Conservation (phyloP, 2,329 filamentous ascomycete species). For the Cordyceps fumosorosea region DNA sequence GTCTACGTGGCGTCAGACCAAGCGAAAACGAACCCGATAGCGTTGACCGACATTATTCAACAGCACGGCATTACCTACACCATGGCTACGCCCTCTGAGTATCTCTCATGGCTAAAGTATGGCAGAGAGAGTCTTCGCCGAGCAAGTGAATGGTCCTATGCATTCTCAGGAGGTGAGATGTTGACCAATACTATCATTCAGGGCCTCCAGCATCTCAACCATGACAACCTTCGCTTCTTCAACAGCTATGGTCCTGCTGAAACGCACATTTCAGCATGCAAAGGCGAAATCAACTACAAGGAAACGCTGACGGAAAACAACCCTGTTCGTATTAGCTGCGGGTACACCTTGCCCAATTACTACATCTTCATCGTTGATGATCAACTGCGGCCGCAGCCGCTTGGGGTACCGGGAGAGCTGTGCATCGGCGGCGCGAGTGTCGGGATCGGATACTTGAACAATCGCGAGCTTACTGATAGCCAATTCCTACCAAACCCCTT, state of each 20-base stretch:
- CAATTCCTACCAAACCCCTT: not conserved
- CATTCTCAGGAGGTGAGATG: not conserved
- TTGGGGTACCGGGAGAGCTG: not conserved
- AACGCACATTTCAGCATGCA: not conserved
- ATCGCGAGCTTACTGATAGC: not conserved
- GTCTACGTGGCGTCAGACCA: not conserved
- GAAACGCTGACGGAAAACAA: not conserved
- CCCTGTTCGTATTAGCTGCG: not conserved
- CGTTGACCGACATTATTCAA: not conserved
- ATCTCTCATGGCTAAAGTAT: not conserved
- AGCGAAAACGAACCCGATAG: not conserved
- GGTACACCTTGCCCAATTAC: conserved; percentile 19
- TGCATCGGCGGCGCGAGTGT: not conserved
- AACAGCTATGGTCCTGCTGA: conserved; percentile 10
- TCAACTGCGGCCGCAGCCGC: not conserved
- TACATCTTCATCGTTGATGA: not conserved
- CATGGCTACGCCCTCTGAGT: conserved; percentile 10
- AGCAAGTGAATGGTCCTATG: not conserved
- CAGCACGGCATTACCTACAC: not conserved
- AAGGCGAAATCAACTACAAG: not conserved
- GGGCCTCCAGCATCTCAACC: not conserved
- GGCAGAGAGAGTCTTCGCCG: not conserved
- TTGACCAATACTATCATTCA: not conserved
- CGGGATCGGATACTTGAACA: not conserved
- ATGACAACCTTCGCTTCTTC: not conserved